Evolutionary conservation across 192 early-diverging fungal genomes (phyloP).

Genomic region (Coemansia sp.): DNA sequence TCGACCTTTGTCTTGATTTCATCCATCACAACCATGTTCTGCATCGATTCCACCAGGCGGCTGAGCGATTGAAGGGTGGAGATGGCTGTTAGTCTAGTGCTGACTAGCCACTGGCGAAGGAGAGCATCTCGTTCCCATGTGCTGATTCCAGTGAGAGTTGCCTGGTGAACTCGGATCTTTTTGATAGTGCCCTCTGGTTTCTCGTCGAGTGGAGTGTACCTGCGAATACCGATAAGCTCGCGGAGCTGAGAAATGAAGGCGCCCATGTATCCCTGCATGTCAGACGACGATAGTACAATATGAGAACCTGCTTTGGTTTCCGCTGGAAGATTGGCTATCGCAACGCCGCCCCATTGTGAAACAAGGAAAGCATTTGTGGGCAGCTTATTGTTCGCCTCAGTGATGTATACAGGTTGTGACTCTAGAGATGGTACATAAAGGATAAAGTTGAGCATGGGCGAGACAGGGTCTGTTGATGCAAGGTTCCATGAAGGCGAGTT

Average conservation of each 20-base stretch:
- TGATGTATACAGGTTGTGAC: slow-evolving; percentile 69
- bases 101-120: slow-evolving; percentile 62
- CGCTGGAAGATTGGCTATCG: slow-evolving; percentile 54
- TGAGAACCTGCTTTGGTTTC: slow-evolving; percentile 12
- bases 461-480: slow-evolving; percentile 79
- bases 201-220: slow-evolving; percentile 19
- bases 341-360: slow-evolving; percentile 93
- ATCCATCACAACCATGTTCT: slow-evolving; percentile 93
- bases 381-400: slow-evolving; percentile 44
- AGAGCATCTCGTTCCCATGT: slow-evolving; percentile 80
- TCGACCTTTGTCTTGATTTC: slow-evolving; percentile 72
- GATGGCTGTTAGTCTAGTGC: slow-evolving; percentile 71
- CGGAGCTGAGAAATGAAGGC: slow-evolving; percentile 81
- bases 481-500: slow-evolving; percentile 96
- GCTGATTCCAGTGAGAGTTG: slow-evolving; percentile 65
- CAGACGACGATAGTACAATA: slow-evolving; percentile 31
- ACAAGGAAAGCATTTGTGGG: slow-evolving; percentile 81
- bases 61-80: slow-evolving; percentile 77
- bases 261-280: slow-evolving; percentile 74
- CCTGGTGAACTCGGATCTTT: slow-evolving; percentile 42
- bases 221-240: slow-evolving; percentile 75
- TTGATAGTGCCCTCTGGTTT: not conserved
- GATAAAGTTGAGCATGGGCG: slow-evolving; percentile 87
- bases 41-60: slow-evolving; percentile 69
- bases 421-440: slow-evolving; percentile 74